A percentile compares a stretch with the other conserved stretches of the same genome.
Evolutionary conservation across 2,329 filamentous ascomycete species (phyloP).

Genomic region (Sarocladiaceae sp.): DNA sequence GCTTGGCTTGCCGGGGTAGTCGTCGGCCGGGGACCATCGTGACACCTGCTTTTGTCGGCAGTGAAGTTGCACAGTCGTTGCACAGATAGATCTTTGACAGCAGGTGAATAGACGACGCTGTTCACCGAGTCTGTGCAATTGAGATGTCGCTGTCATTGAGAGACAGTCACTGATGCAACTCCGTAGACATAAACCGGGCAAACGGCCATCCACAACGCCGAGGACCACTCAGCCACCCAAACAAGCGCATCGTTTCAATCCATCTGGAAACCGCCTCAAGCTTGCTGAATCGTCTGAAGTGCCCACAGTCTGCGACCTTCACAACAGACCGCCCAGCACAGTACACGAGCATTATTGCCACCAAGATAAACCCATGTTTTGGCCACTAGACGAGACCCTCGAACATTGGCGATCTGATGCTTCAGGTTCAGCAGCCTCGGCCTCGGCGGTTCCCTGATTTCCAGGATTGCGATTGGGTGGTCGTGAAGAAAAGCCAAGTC

Average conservation of each 20-base stretch:
- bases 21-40: neutral
- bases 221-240: constrained; percentile 3
- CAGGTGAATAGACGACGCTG: no score
- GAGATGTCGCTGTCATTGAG: no score
- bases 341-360: neutral
- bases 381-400: neutral
- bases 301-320: neutral
- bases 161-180: no score
- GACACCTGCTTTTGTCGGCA: no score
- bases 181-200: no score
- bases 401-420: neutral
- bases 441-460: constrained; percentile 1
- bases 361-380: neutral
- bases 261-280: neutral
- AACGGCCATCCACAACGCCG: neutral
- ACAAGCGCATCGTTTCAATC: constrained; percentile 8
- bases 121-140: no score
- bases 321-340: no score
- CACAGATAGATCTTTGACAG: no score
- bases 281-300: constrained; percentile 8
- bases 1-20: neutral
- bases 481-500: neutral
- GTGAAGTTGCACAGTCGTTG: no score
- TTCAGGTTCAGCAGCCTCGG: constrained; percentile 8
- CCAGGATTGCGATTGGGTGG: neutral